Conservation (phyloP, 176 grass and related monocot species). For the Ampelocalamus luodianensis region DNA sequence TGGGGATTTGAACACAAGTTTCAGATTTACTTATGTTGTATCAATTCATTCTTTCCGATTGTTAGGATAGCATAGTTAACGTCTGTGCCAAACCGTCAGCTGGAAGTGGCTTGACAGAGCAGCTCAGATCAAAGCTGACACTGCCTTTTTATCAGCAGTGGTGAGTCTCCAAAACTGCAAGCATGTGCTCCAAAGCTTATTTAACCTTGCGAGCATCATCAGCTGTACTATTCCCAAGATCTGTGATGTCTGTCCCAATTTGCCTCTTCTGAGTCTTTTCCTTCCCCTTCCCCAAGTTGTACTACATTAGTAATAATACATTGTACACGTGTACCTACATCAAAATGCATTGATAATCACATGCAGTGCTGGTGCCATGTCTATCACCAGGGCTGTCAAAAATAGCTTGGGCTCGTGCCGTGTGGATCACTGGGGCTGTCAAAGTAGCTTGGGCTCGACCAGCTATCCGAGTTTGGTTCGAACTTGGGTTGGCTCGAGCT, state of each 20-base stretch:
- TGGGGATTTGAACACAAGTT: neutral
- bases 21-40: neutral
- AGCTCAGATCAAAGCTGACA: constrained; percentile 30
- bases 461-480: neutral
- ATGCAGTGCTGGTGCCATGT: neutral
- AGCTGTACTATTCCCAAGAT: neutral
- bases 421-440: too few species aligned
- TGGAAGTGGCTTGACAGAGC: neutral
- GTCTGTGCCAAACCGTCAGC: neutral
- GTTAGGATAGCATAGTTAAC: neutral
- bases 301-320: neutral
- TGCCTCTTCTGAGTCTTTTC: neutral
- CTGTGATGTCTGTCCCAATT: neutral
- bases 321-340: neutral
- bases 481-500: neutral
- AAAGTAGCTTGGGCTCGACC: neutral
- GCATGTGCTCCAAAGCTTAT: neutral
- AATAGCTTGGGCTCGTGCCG: too few species aligned
- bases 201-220: neutral
- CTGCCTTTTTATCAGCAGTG: neutral
- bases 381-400: neutral
- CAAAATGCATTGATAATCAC: constrained; percentile 16
- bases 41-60: neutral
- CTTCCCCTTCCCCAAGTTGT: neutral
- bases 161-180: neutral